These are phyloP conservation scores for Ajuga reptans DNA, from an alignment of 305 asterid genomes.

Conservation along the genomic window DNA sequence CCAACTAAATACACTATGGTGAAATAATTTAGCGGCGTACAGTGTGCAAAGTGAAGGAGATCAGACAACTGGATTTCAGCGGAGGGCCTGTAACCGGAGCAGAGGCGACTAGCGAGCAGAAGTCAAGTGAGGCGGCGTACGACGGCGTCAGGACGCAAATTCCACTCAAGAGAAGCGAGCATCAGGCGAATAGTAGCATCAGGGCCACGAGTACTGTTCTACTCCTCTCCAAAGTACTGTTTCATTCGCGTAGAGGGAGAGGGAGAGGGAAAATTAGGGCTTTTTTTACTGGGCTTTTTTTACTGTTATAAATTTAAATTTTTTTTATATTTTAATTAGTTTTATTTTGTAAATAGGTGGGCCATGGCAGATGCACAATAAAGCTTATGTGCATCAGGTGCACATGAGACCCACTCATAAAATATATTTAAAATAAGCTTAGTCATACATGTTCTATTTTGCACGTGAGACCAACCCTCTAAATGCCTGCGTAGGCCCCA, in stretches of 20 bases:
- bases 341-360: no score
- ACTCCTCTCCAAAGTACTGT: no score
- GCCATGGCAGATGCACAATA: no score
- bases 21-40: conserved; percentile 24
- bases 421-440: no score
- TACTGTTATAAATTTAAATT: no score
- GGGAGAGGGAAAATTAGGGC: no score
- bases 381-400: no score
- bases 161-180: conserved; percentile 68
- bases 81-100: conserved; percentile 57
- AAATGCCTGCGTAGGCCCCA: conserved; percentile 20
- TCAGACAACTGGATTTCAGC: conserved; percentile 50
- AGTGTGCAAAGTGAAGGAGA: conserved; percentile 49
- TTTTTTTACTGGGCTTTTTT: no score
- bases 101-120: conserved; percentile 69
- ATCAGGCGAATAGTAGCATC: conserved; percentile 53
- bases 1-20: neutral
- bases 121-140: conserved; percentile 66
- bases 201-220: conserved; percentile 46
- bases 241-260: no score
- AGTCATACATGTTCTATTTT: neutral
- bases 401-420: no score
- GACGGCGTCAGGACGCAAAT: conserved; percentile 71
- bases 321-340: no score
- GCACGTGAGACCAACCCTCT: conserved; percentile 1